Base-by-base conservation (phyloP, 495 filamentous ascomycete species). In the Venustampulla echinocandica region DNA sequence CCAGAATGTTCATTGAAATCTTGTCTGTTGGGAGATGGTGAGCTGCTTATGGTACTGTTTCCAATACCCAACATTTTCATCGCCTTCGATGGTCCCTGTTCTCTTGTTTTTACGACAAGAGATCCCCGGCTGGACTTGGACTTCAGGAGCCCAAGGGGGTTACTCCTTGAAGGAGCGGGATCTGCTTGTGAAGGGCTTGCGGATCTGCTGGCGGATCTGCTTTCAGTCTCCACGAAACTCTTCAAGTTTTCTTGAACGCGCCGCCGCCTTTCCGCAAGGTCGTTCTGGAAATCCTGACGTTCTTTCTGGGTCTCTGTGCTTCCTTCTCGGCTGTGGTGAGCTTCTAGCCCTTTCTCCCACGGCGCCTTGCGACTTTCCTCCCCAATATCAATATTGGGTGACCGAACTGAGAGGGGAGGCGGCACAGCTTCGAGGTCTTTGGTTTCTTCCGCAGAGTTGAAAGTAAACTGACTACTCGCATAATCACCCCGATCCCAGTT, bases 171-270 rank as follows among this genome's bases (percentile, higher is more conserved):
- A 21, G 0, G 28, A 25, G 14, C 11, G 18, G 6, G 17, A 7
- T 14, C 52, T 53, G 56, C 53, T 56, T 59, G 46, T 62, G 71
- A 32, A 67, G 62, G 42, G 45, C 2, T 67, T 73, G 24, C 33
- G 66, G 60, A 53, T 44, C 71, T 66, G 58, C 73, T 67, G 55
- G 71, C 55, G 52, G 86, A 67, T 58, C 72, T 63, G 64, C 74
- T 71, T 53, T 84, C 82, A 7, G 69, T 73, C 49, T 86, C 84
- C 13, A 77, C 79, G 54, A 82, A 83, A 14, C 70, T 85, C 13
- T 79, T 79, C 21, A 96, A 65, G 55, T 82, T 87, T 63, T 94
- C 87, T 51, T 89, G 81, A 24, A 95, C 83, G 14, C 77, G 83
- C 23, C 80, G 74, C 41, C 84, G 77, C 32, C 87, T 75, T 58